Base-by-base conservation (phyloP, 257 asterid species). In the Primulina tabacum region DNA sequence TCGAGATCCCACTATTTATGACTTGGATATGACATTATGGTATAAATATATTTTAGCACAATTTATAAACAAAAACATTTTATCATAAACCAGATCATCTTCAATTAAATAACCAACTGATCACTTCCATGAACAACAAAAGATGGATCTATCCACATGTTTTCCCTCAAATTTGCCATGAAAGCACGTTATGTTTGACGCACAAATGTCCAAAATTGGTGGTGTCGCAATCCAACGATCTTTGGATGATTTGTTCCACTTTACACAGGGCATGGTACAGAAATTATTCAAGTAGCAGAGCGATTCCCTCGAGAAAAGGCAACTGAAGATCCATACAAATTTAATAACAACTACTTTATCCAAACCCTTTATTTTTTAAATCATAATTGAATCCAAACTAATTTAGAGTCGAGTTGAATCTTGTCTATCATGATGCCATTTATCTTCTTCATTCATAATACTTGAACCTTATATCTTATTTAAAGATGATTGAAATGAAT, bases 271-370 rank as follows among this genome's bases (percentile, higher is more conserved):
- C 14, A 66, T 30, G 40, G 38, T 60, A 59, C 66, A 33, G 21
- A 62, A 60, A 69, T 8, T 52, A 38, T 64, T 29, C 37, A 70
- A 73, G 62, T 30, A 64, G 65, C 58, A 56, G 40, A n/a, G 52
- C 30, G 43, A 69, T 24, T 78, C 83, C 85, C 81, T 75, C 53
- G 24, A 65, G 77, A 50, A 52, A 20, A 78, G 83, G 86, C 24
- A 81, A 81, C 14, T 70, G 73, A 37, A 32, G 24, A 63, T 16
- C 14, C 30, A 26, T 50, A 50, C 0, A 14, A 14, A 50, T 16
- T 50, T 50, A 43, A 12, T 43, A 40, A 9, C 5, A 3, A 40
- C 8, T 14, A 43, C 53, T 43, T 43, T 43, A 43, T 43, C 50
- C 3, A 12, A 1, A 43, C n/a, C 6, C 4, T 37, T 43, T 43